Evolutionary conservation across 305 asterid genomes (phyloP).

Genomic region (Fraxinus paxiana): DNA sequence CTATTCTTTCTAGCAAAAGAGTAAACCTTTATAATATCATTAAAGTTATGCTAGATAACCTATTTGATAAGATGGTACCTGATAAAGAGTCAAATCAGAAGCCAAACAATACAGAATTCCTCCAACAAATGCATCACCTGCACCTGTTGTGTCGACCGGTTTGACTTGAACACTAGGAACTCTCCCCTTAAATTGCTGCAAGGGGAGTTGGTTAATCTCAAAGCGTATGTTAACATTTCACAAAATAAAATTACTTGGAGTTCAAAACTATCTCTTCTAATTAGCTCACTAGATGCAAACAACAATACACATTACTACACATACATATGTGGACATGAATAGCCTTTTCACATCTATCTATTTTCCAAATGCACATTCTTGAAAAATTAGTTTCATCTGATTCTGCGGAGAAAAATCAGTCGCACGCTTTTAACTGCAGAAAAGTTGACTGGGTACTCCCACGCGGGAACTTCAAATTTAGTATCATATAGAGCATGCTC

Average conservation of each 20-base stretch:
- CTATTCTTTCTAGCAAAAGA: neutral
- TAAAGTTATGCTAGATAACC: neutral
- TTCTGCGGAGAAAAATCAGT: neutral
- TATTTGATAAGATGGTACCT: constrained; percentile 38
- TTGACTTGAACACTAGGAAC: constrained; percentile 58
- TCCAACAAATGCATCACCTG: constrained; percentile 94
- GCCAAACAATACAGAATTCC: constrained; percentile 63
- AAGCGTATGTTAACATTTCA: neutral
- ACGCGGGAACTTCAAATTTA: neutral
- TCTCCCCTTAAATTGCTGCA: constrained; percentile 81
- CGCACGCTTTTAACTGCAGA: neutral
- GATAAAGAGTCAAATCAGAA: constrained; percentile 43
- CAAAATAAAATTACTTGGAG: neutral
- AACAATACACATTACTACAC: neutral
- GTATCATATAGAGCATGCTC: neutral
- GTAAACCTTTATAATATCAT: neutral
- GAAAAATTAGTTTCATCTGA: neutral
- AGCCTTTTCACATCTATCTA: neutral
- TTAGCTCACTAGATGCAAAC: constrained; percentile 1
- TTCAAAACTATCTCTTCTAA: no score
- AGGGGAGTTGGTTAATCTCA: neutral
- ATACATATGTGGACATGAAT: neutral
- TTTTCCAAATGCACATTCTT: neutral
- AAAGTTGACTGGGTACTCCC: neutral
- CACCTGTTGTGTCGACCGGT: constrained; percentile 80